These are phyloP conservation scores for Fraxinus sp. DNA, from an alignment of 305 asterid species.

Conservation along the genomic window DNA sequence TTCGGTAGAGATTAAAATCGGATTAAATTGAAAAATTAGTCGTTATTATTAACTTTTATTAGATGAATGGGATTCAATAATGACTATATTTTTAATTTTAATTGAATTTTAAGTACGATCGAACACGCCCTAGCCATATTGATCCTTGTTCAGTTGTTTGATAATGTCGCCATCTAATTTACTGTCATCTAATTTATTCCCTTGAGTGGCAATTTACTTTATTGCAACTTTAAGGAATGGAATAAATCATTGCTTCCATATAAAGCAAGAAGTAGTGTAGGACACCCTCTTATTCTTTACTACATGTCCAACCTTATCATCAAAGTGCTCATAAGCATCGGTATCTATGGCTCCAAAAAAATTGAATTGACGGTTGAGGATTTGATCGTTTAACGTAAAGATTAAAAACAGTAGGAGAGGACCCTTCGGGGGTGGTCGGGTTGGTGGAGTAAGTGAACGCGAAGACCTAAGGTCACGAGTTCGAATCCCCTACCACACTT, in stretches of 20 bases:
- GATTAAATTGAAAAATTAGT: no score
- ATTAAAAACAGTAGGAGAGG: neutral
- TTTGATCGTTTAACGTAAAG: neutral
- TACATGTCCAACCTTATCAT: neutral
- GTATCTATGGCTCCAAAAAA: neutral
- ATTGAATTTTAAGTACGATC: no score
- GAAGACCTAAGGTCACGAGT: no score
- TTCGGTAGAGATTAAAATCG: no score
- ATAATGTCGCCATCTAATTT: no score
- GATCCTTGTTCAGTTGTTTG: neutral
- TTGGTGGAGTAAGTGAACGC: no score
- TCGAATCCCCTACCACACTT: no score
- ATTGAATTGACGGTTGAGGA: neutral
- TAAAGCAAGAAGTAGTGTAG: neutral
- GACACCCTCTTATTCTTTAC: neutral
- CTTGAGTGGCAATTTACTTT: neutral
- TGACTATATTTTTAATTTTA: no score
- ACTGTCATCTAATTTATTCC: neutral
- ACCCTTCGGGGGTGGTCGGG: no score
- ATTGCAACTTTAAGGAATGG: neutral
- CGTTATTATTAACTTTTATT: no score
- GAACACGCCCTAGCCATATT: no score
- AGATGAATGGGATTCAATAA: no score
- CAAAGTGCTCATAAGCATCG: neutral
- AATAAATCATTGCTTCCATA: neutral